Base-by-base conservation (phyloP, 2,329 filamentous ascomycete species). In the Passalora sequoiae region DNA sequence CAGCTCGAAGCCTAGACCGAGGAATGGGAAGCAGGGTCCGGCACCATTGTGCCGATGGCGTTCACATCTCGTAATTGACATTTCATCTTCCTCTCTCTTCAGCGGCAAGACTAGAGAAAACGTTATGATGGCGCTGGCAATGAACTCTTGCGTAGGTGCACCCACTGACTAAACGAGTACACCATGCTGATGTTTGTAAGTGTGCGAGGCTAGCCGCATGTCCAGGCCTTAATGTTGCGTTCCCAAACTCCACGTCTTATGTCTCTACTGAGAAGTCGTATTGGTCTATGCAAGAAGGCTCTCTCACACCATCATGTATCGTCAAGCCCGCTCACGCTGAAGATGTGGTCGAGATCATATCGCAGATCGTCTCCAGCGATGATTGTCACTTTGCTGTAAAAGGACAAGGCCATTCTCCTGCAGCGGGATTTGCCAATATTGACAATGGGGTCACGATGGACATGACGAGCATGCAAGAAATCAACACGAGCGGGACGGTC, bases 401-500 rank as follows among this genome's bases (percentile, higher is more conserved):
- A 19, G 47, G 46, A 25, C 51, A 51, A 9, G 53, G 53, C 9
- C 53, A 56, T 35, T 39, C 46, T 12, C 37, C 38, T 9, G 44
- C 33, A 19, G 31, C 45, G 24, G 51, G 49, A 5, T 42, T 35
- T 5, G 44, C 36, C 24, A 56, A 49, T 20, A 47, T 54, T 21
- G 25, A 46, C 4, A 41, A 33, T 12, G 53, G 51, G 9, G 46
- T 56, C 21, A 53, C 40, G 1, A 52, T 54, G 17, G 47, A 51
- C 28, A 31, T 54, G 13, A 21, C 25, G n/a, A 36, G 13, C 2
- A 43, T 50, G 40, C 43, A 47, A 17, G 24, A 32, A 27, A 46
- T 42, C 20, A 45, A 13, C 25, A 36, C 38, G n/a, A 32, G 25
- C 15, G 15, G 19, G 9, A 33, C 42, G 24, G 36, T 39, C 10